These are phyloP conservation scores for Podospora pseudocomata DNA, from an alignment of 495 filamentous ascomycete genomes.

Conservation along the genomic window DNA sequence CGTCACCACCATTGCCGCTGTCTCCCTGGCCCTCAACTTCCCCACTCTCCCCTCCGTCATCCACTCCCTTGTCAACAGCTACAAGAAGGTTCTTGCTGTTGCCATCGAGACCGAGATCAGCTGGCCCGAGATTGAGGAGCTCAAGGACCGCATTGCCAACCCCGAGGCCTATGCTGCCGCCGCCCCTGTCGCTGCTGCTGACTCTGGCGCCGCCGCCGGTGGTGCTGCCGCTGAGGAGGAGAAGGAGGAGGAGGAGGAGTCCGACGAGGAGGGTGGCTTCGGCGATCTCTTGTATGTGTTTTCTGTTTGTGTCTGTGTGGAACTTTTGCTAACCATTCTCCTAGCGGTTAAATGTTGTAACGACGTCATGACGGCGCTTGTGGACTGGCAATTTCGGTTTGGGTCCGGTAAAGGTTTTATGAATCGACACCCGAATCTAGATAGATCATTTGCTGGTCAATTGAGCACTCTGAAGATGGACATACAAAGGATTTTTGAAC, in stretches of 20 bases:
- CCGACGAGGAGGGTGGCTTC: conserved; percentile 47
- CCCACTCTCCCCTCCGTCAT: conserved; percentile 95
- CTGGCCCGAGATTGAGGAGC: conserved; percentile 93
- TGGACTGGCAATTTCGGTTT: conserved; percentile 37
- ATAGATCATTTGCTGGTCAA: conserved; percentile 48
- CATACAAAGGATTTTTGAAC: conserved; percentile 3
- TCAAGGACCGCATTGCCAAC: conserved; percentile 99
- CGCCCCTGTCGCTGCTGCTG: conserved; percentile 63
- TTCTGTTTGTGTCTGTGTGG: not conserved
- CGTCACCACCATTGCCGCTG: conserved; percentile 77
- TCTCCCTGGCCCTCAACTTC: conserved; percentile 90
- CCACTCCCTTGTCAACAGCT: conserved; percentile 90
- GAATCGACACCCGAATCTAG: conserved; percentile 36
- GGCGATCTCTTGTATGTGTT: conserved; percentile 66
- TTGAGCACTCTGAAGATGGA: conserved; percentile 36
- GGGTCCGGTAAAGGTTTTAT: conserved; percentile 34
- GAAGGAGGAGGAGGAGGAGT: conserved; percentile 55
- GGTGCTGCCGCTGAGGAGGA: conserved; percentile 60
- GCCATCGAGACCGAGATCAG: conserved; percentile 87
- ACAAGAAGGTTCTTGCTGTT: conserved; percentile 94
- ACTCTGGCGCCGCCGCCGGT: conserved; percentile 51
- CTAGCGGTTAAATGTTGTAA: conserved; percentile 44
- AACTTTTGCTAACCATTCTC: conserved; percentile 21
- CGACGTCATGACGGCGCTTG: conserved; percentile 30
- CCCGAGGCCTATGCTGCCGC: conserved; percentile 87